Evolutionary conservation across 805 yeast species (phyloP), one percentile per base, ranked within the genome.

Genomic region (Ogataea pilisensis): DNA sequence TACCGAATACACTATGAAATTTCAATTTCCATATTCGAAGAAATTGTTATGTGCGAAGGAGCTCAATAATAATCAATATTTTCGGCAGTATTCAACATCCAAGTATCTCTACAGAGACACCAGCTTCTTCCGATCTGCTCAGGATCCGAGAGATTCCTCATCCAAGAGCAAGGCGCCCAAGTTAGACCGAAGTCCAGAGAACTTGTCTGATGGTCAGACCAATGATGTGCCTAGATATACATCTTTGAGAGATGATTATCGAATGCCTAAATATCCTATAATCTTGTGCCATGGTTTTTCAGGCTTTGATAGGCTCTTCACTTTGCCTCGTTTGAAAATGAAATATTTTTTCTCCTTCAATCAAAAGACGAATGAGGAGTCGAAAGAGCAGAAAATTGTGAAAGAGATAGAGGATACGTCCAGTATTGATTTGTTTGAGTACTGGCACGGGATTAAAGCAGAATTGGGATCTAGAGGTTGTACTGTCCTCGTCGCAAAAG

Each of bases 211-310:
- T 16, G 38, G 42, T 5, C 56, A 57, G 12, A 27, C 45, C n/a
- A 32, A 60, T 18, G 62, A 66, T 30, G 57, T 55, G 7, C 64
- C 64, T 42, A 57, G 57, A 41, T 67, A 51, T 42, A 50, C 61
- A 14, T 41, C 32, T 12, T 40, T 69, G 12, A 50, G 64, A 45
- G 63, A 69, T 8, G 46, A 65, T 24, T 83, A 81, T 53, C 54
- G 60, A 11, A 72, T 82, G 4, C 89, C 95, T 0, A 75, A 75
- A 49, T 67, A 75, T 53, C 95, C 96, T 0, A 76, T 88, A 1
- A 83, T 88, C 0, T 61, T 88, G 21, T 88, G 95, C 53, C 96
- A 88, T 65, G 96, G 96, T 0, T 71, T 88, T 19, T 78, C 86
- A 0, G 96, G 96, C 1, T 88, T 86, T 51, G 95, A 85, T 51